These are phyloP conservation scores for Sugiyamaella mastotermitis DNA, from an alignment of 805 yeast genomes.

Conservation along the genomic window DNA sequence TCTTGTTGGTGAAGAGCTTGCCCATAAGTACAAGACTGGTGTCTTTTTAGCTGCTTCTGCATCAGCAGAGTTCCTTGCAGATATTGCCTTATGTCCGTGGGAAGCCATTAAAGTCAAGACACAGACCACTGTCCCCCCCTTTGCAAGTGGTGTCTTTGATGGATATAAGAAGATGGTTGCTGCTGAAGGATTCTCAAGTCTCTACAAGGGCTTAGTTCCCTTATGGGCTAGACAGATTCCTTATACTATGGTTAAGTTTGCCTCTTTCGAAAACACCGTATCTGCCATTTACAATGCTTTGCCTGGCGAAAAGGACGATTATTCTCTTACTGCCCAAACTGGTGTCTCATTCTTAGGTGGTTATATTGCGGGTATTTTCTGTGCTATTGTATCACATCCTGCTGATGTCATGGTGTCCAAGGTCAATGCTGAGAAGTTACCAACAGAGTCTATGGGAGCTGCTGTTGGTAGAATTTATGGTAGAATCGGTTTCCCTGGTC, in stretches of 20 bases:
- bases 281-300: slow-evolving; percentile 67
- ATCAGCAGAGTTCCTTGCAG: slow-evolving; percentile 91
- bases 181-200: slow-evolving; percentile 62
- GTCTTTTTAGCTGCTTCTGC: slow-evolving; percentile 83
- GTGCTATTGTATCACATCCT: slow-evolving; percentile 95
- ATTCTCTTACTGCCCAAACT: slow-evolving; percentile 72
- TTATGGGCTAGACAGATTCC: slow-evolving; percentile 97
- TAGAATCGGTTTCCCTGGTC: slow-evolving; percentile 80
- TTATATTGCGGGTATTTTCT: slow-evolving; percentile 93
- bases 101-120: slow-evolving; percentile 93
- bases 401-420: slow-evolving; percentile 99
- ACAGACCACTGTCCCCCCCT: slow-evolving; percentile 91
- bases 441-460: slow-evolving; percentile 57
- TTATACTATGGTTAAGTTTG: slow-evolving; percentile 97
- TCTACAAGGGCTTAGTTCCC: slow-evolving; percentile 87
- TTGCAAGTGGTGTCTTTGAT: slow-evolving; percentile 53
- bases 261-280: slow-evolving; percentile 89
- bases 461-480: slow-evolving; percentile 72
- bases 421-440: slow-evolving; percentile 66
- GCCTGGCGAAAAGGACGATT: slow-evolving; percentile 67
- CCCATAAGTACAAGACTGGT: slow-evolving; percentile 61
- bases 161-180: slow-evolving; percentile 64
- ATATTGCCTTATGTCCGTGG: slow-evolving; percentile 82
- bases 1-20: slow-evolving; percentile 54
- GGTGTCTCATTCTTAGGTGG: slow-evolving; percentile 95